Evolutionary conservation across 2,329 filamentous ascomycete genomes (phyloP), one percentile per base, ranked within the genome.

Genomic region (Pyricularia sp.): DNA sequence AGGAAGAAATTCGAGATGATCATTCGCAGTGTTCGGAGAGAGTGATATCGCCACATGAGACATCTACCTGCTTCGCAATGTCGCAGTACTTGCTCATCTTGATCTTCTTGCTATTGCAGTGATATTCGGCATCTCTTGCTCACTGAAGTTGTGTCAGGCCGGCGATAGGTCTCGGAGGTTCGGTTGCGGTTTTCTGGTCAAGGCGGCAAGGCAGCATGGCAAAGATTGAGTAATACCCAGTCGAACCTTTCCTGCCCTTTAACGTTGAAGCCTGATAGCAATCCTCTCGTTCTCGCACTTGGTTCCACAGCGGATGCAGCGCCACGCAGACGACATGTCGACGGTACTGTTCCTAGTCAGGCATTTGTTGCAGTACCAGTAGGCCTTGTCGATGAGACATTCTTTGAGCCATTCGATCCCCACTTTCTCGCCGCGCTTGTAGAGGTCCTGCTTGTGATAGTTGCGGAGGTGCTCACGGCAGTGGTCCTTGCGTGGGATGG

Each of bases 361-460:
- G 73, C 85, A 87, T 70, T 82, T 81, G 66, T 79, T 78, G 76
- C 85, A 88, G 50, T 85, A 81, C 84, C 84, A 88, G 84, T 84
- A 87, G 2, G 72, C 76, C 2, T 70, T 70, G 26, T 78, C 75
- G 36, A 82, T 73, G 68, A 78, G 77, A 69, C 82, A 79, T 65
- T 74, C 76, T 11, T 78, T 73, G 64, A 80, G 73, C 81, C 80
- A 83, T 70, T 77, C 78, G 1, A 59, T 64, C 31, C 23, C 23
- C 23, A 50, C 55, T 1, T 67, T 33, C 26, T 75, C 75, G 31
- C 81, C 80, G 23, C 83, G 81, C 77, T 83, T 83, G 72, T 79
- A 77, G 42, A 86, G 80, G 70, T 86, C 84, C 73, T 88, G 86
- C 68, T 79, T 79, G 78, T 88, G 86, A 71, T 79, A 85, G 64